These are phyloP conservation scores for Pugionium dolabratum DNA, from an alignment of 345 rosid genomes.

Conservation along the genomic window DNA sequence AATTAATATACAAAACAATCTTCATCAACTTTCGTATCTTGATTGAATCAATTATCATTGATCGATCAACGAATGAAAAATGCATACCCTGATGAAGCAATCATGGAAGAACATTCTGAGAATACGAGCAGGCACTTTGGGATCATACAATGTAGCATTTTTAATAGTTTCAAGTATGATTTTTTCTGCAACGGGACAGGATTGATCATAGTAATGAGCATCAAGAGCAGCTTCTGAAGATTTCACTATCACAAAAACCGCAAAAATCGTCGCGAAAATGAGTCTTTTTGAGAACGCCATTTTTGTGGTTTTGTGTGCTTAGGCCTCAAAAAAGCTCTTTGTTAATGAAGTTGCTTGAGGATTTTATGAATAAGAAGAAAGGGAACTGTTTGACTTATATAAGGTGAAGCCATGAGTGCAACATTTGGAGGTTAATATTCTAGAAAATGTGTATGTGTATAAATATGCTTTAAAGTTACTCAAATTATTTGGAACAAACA, in stretches of 20 bases:
- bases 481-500: constrained; percentile 53
- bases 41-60: neutral
- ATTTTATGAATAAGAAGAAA: constrained; percentile 26
- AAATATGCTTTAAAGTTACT: constrained; percentile 69
- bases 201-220: constrained; percentile 59
- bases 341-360: constrained; percentile 16
- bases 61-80: neutral
- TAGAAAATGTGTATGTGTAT: constrained; percentile 29
- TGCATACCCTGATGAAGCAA: constrained; percentile 73
- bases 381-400: constrained; percentile 30
- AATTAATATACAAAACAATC: neutral
- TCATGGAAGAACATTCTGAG: constrained; percentile 94
- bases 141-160: constrained; percentile 64
- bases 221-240: constrained; percentile 46
- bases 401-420: constrained; percentile 16
- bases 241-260: constrained; percentile 38
- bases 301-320: constrained; percentile 33
- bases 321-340: constrained; percentile 13
- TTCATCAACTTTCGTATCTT: constrained; percentile 2
- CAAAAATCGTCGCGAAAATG: constrained; percentile 4
- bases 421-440: constrained; percentile 12
- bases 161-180: constrained; percentile 56
- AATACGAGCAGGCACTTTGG: constrained; percentile 79
- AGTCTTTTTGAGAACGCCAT: constrained; percentile 34
- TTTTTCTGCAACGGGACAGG: constrained; percentile 72